These are phyloP conservation scores for Salvia hispanica DNA, from an alignment of 257 asterid genomes.

Conservation along the genomic window DNA sequence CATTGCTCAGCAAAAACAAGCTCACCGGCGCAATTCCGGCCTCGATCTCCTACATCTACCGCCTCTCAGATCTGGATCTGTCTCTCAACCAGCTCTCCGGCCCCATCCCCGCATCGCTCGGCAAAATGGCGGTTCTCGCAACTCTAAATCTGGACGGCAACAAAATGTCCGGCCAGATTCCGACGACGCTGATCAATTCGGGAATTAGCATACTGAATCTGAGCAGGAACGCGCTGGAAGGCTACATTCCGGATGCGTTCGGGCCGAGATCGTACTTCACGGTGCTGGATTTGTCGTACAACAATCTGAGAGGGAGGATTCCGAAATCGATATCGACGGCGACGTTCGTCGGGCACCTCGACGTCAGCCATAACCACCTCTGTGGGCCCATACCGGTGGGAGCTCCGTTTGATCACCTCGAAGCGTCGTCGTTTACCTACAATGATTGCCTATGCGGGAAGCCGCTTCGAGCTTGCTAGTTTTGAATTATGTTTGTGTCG, in stretches of 20 bases:
- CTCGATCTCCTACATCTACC: slow-evolving; percentile 64
- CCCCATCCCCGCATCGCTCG: slow-evolving; percentile 65
- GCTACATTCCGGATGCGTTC: slow-evolving; percentile 69
- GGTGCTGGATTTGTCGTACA: slow-evolving; percentile 70
- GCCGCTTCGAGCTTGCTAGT: slow-evolving; percentile 71
- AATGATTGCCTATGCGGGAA: slow-evolving; percentile 93
- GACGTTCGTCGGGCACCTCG: slow-evolving; percentile 71
- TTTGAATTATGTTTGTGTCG: background rate
- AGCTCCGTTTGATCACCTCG: slow-evolving; percentile 87
- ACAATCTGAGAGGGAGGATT: slow-evolving; percentile 54
- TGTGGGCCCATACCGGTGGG: slow-evolving; percentile 88
- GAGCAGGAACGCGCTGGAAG: slow-evolving; percentile 67
- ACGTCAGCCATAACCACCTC: slow-evolving; percentile 87
- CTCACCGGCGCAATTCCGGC: slow-evolving; percentile 59
- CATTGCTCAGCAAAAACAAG: slow-evolving; percentile 64
- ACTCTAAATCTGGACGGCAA: slow-evolving; percentile 84
- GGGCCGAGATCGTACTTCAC: slow-evolving; percentile 67
- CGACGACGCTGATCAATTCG: slow-evolving; percentile 53
- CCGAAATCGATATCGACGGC: slow-evolving; percentile 67
- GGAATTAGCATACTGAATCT: slow-evolving; percentile 57
- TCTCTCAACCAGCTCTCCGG: slow-evolving; percentile 74
- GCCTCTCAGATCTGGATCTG: slow-evolving; percentile 78
- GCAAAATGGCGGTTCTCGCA: slow-evolving; percentile 79
- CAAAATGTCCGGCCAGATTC: slow-evolving; percentile 63
- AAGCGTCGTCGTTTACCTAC: slow-evolving; percentile 69